Conservation (phyloP, 2,329 filamentous ascomycete genomes). For the Aspergillus puulaauensis region DNA sequence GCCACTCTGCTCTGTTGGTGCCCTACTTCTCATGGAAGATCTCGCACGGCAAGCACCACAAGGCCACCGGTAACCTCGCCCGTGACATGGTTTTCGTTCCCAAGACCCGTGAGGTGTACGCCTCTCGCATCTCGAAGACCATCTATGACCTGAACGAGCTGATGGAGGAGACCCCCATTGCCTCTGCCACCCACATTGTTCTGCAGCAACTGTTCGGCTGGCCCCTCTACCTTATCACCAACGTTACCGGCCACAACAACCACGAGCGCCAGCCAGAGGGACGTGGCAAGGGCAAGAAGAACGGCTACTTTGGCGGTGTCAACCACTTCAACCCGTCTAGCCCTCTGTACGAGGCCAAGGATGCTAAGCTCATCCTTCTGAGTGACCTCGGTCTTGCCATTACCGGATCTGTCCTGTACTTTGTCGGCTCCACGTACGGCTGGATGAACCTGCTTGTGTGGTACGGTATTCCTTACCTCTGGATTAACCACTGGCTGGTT, state of each 20-base stretch:
- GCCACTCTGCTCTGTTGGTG: slow-evolving; percentile 84
- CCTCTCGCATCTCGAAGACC: slow-evolving; percentile 69
- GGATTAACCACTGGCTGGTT: slow-evolving; percentile 99
- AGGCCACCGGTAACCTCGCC: slow-evolving; percentile 94
- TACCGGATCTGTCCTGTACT: slow-evolving; percentile 61
- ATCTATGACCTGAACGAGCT: slow-evolving; percentile 84
- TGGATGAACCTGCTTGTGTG: slow-evolving; percentile 86
- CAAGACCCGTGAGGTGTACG: slow-evolving; percentile 80
- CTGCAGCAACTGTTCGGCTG: slow-evolving; percentile 88
- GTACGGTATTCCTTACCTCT: slow-evolving; percentile 93
- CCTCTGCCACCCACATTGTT: slow-evolving; percentile 71
- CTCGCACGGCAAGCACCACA: slow-evolving; percentile 99
- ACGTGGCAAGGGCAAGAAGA: slow-evolving; percentile 87
- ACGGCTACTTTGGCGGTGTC: slow-evolving; percentile 76
- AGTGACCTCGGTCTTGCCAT: slow-evolving; percentile 80
- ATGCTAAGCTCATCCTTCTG: slow-evolving; percentile 80
- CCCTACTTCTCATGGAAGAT: slow-evolving; percentile 99
- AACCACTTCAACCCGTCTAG: slow-evolving; percentile 92
- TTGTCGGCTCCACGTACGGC: slow-evolving; percentile 74
- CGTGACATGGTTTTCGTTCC: slow-evolving; percentile 99
- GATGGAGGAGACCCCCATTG: slow-evolving; percentile 89
- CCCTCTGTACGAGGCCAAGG: slow-evolving; percentile 87
- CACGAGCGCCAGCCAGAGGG: slow-evolving; percentile 90
- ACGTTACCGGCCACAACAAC: slow-evolving; percentile 94
- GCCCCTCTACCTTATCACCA: slow-evolving; percentile 86